A percentile compares a stretch with the other conserved stretches of the same genome.
These are phyloP conservation scores for Pelargonium cotyledonis DNA, from an alignment of 441 rosid genomes.

Conservation along the genomic window DNA sequence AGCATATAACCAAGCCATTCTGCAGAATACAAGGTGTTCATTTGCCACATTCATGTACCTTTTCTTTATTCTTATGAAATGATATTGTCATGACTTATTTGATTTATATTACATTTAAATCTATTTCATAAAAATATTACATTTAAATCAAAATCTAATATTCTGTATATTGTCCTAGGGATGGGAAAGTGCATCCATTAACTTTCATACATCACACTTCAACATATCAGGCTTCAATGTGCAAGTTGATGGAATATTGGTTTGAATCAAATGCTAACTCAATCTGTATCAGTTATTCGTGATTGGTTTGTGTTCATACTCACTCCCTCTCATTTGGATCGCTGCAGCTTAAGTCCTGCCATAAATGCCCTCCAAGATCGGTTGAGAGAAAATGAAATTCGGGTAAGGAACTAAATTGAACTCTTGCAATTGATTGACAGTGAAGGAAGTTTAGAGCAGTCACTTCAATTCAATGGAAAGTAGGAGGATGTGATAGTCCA, in stretches of 20 bases:
- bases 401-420: constrained; percentile 36
- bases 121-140: too few relatives aligned
- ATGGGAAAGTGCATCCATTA: constrained; percentile 82
- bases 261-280: constrained; percentile 29
- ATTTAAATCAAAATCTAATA: constrained; percentile 10
- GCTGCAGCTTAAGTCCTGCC: constrained; percentile 85
- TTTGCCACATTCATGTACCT: constrained; percentile 2
- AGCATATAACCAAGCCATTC: constrained; percentile 74
- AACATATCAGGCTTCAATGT: constrained; percentile 90
- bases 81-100: neutral
- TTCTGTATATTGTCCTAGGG: constrained; percentile 29
- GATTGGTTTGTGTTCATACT: constrained; percentile 15
- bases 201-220: constrained; percentile 85
- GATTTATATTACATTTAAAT: too few relatives aligned
- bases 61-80: neutral
- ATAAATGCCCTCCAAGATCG: constrained; percentile 77
- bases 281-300: constrained; percentile 3
- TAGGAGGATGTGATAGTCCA: neutral
- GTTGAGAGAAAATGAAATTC: constrained; percentile 75
- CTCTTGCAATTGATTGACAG: too few relatives aligned
- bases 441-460: too few relatives aligned
- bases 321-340: constrained; percentile 16
- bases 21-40: constrained; percentile 63
- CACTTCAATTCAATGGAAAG: neutral
- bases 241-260: constrained; percentile 95